phyloP scores from a whole-genome alignment of 441 rosid genomes.

The Corymbia calophylla region DNA sequence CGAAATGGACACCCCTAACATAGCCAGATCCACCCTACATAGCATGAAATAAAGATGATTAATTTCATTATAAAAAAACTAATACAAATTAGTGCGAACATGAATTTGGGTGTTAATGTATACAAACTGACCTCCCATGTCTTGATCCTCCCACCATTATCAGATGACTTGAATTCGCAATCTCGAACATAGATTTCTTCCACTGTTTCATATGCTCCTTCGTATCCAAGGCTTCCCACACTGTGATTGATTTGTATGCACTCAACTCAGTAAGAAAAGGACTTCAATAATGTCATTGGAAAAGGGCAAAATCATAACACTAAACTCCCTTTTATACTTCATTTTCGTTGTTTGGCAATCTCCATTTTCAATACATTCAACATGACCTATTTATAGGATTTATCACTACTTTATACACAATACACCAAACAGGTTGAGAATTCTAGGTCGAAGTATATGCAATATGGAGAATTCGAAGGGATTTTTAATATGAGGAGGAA shows the following conservation, averaged over 20 bases:
- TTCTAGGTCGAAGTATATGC: neutral
- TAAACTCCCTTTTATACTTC: neutral
- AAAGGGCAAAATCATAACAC: neutral
- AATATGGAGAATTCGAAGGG: neutral
- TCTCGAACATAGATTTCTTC: neutral
- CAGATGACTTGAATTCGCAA: neutral
- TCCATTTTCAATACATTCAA: neutral
- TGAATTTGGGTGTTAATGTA: no score
- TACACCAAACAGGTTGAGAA: accelerated
- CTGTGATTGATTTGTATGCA: neutral
- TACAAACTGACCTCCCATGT: neutral
- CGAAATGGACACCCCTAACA: neutral
- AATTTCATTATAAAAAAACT: no score
- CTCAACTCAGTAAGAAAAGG: neutral
- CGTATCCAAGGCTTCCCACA: neutral
- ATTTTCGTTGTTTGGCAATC: neutral
- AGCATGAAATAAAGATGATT: neutral
- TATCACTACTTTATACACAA: neutral
- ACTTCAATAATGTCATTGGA: neutral
- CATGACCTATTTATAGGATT: neutral
- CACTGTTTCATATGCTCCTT: neutral
- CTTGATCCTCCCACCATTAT: neutral
- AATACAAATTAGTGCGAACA: no score
- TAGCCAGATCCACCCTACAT: neutral
- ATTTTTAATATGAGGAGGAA: neutral